A percentile compares a stretch with the other conserved stretches of the same genome.
phyloP scores from a whole-genome alignment of 2,329 filamentous ascomycete species.

The Fusarium robinianum region DNA sequence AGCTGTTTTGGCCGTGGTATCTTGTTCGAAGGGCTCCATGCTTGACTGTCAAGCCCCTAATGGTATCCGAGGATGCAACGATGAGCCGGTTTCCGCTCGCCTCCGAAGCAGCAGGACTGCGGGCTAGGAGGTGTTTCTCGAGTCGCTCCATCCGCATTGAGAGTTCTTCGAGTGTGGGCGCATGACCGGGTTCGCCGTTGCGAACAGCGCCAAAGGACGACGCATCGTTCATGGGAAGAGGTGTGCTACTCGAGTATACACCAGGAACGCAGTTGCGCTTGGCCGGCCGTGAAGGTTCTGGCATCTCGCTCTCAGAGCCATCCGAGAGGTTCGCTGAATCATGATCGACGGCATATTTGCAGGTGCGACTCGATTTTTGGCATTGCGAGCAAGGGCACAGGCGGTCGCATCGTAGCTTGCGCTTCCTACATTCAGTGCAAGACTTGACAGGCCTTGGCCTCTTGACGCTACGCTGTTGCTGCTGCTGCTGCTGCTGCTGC shows the following conservation, averaged over 20 bases:
- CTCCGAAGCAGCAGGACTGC: conserved; percentile 47
- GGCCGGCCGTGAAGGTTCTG: conserved; percentile 40
- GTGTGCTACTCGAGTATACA: conserved; percentile 29
- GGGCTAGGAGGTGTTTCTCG: conserved; percentile 54
- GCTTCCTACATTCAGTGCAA: conserved; percentile 60
- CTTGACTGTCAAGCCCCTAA: conserved; percentile 56
- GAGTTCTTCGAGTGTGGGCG: conserved; percentile 53
- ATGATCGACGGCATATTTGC: conserved; percentile 57
- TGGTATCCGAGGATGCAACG: conserved; percentile 49
- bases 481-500: conserved; percentile 32
- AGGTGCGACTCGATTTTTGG: conserved; percentile 58
- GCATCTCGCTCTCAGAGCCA: conserved; percentile 49
- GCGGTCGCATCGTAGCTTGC: conserved; percentile 61
- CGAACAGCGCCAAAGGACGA: conserved; percentile 33
- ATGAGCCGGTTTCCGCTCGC: conserved; percentile 39
- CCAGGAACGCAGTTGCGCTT: conserved; percentile 46
- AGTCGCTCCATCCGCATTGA: conserved; percentile 56
- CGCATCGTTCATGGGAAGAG: conserved; percentile 32
- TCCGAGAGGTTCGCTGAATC: conserved; percentile 54
- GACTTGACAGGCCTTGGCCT: conserved; percentile 60
- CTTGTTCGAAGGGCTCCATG: conserved; percentile 51
- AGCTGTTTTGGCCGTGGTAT: conserved; percentile 58
- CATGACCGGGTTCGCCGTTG: conserved; percentile 40
- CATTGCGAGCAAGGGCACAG: conserved; percentile 62
- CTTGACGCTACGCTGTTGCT: conserved; percentile 54